Evolutionary conservation across 2,329 filamentous ascomycete genomes (phyloP).

Genomic region (Canariomyces notabilis): DNA sequence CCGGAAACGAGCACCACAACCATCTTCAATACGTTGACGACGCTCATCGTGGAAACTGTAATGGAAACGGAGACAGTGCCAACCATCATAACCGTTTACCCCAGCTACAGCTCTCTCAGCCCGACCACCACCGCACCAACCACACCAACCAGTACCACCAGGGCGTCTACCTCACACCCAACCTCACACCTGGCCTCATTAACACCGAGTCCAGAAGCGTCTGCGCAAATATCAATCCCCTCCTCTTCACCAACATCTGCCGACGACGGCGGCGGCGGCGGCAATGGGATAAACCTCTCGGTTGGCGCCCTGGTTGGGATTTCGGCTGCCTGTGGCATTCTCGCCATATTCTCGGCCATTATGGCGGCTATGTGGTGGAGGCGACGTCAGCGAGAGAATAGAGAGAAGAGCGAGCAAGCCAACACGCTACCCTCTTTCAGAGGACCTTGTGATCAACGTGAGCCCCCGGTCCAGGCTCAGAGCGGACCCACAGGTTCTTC

Average conservation of each 20-base stretch:
- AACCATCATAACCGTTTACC: too few species aligned
- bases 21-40: conserved; percentile 8
- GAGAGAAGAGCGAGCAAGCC: conserved; percentile 8
- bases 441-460: conserved; percentile 1
- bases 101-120: too few species aligned
- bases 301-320: conserved; percentile 19
- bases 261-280: background rate
- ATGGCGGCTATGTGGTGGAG: conserved; percentile 16
- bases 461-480: conserved; percentile 9
- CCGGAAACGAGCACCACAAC: background rate
- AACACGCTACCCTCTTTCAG: conserved; percentile 6
- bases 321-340: conserved; percentile 15
- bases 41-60: too few species aligned
- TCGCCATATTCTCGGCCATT: conserved; percentile 13
- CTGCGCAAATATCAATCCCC: conserved; percentile 2
- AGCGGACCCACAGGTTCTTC: conserved; percentile 11
- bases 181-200: background rate
- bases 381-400: conserved; percentile 9
- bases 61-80: too few species aligned
- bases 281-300: conserved; percentile 16
- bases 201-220: background rate
- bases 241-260: conserved; percentile 5
- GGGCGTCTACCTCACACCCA: background rate
- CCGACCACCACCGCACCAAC: background rate
- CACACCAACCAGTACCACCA: too few species aligned